Conservation (phyloP, 768 basidiomycete genomes). For the Boletus subparvulus region DNA sequence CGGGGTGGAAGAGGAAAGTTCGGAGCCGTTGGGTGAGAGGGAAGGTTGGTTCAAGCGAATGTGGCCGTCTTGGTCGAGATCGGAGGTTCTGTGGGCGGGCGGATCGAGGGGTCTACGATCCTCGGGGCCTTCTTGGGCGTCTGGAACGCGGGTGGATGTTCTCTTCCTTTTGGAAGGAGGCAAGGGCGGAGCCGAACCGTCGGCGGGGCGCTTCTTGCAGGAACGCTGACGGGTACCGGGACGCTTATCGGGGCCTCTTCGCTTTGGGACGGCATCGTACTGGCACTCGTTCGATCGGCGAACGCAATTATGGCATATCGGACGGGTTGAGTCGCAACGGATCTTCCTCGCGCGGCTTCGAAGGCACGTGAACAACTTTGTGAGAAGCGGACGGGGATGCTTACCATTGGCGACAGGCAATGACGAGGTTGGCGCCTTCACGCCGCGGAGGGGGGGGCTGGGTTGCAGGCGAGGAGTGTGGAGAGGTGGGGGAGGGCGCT, state of each 20-base stretch:
- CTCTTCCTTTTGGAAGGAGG: slow-evolving; percentile 58
- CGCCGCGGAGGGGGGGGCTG: slow-evolving; percentile 39
- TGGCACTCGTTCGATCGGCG: slow-evolving; percentile 75
- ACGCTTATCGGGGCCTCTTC: slow-evolving; percentile 82
- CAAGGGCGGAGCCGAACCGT: slow-evolving; percentile 49
- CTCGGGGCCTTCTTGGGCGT: slow-evolving; percentile 31
- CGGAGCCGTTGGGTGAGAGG: slow-evolving; percentile 32
- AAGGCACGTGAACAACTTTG: slow-evolving; percentile 31
- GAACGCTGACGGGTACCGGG: slow-evolving; percentile 81
- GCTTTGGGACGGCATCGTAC: slow-evolving; percentile 78
- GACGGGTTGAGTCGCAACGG: slow-evolving; percentile 80
- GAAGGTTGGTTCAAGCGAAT: slow-evolving; percentile 30
- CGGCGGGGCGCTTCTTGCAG: slow-evolving; percentile 74
- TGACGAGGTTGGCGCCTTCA: slow-evolving; percentile 67
- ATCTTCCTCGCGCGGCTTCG: slow-evolving; percentile 81
- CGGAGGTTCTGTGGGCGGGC: slow-evolving; percentile 25
- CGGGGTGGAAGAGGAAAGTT: slow-evolving; percentile 29
- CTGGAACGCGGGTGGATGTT: slow-evolving; percentile 32
- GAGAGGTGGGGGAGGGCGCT: slow-evolving; percentile 36
- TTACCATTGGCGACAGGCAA: slow-evolving; percentile 84
- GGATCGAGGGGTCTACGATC: slow-evolving; percentile 30
- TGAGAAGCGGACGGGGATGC: slow-evolving; percentile 35
- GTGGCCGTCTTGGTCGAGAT: slow-evolving; percentile 26
- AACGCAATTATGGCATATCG: slow-evolving; percentile 78
- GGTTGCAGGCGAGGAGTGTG: slow-evolving; percentile 26